These are phyloP conservation scores for Citrus australasica DNA, from an alignment of 345 rosid species.

Conservation along the genomic window DNA sequence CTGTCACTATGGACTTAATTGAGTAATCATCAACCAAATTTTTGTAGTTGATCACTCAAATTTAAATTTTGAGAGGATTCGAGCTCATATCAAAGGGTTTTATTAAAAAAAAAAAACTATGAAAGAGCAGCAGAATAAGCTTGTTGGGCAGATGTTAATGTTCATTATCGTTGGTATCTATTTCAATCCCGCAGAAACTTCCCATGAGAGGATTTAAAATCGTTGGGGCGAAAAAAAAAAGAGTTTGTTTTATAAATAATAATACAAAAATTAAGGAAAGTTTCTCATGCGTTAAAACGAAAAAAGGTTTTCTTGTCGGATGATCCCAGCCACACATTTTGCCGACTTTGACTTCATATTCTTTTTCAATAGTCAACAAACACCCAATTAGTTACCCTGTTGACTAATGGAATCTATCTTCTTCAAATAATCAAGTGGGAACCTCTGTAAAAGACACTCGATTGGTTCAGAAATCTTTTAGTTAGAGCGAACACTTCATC, in stretches of 20 bases:
- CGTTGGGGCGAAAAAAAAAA: not conserved
- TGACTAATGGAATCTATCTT: not conserved
- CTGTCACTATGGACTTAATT: too few species aligned
- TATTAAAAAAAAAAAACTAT: not conserved
- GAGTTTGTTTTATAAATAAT: too few species aligned
- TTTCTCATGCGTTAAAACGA: not conserved
- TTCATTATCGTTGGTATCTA: not conserved
- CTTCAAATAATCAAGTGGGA: not conserved
- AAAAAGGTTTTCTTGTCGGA: not conserved
- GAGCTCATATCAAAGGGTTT: not conserved
- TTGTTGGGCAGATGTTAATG: not conserved
- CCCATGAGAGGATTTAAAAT: not conserved
- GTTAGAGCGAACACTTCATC: too few species aligned
- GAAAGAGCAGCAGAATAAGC: not conserved
- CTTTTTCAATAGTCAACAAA: not conserved
- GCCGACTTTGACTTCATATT: not conserved
- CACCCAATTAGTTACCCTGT: not conserved
- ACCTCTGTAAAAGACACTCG: too few species aligned
- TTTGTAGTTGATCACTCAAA: too few species aligned
- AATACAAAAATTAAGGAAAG: not conserved
- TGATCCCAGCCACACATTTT: not conserved
- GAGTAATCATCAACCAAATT: too few species aligned
- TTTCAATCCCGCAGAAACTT: not conserved
- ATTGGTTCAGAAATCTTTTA: too few species aligned
- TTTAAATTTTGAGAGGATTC: not conserved